Evolutionary conservation across 106 monocot species (phyloP), one percentile per base, ranked within the genome.

Genomic region (Amphibolis antarctica): DNA sequence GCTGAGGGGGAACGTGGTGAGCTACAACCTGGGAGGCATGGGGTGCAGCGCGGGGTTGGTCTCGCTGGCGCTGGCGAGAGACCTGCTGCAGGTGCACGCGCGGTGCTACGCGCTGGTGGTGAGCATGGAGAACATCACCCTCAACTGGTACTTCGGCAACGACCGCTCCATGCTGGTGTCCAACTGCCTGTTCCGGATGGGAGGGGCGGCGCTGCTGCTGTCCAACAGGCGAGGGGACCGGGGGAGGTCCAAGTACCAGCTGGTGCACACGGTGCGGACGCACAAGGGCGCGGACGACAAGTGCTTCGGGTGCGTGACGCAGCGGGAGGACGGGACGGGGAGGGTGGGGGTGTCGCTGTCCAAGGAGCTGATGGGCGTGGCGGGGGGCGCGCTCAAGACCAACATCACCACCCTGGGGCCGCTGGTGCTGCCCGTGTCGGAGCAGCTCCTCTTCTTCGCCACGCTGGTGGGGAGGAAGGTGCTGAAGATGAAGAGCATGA

Each of bases 101-200:
- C 63, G 64, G 53, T 63, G 63, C n/a, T 71, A 71, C 30, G 71
- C 71, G 28, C 51, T 71, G 22, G 42, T 71, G n/a, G 63, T 71
- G 28, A 71, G 71, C 71, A 71, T 63, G 62, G 71, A 71, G 62
- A 71, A 71, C 63, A 71, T 71, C 53, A 71, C 71, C 28, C 19
- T 71, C 20, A 71, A 71, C 43, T 71, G 71, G 71, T 71, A 71
- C 63, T 71, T 71, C 44, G 71, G 71, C 53, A 71, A 71, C 61
- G 54, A 71, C 23, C 62, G 71, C 1, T 63, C 71, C 4, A 71
- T 71, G 71, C 71, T 71, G 3, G 71, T 71, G 20, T 71, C 71
- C 4, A 71, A 71, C 44, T 71, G 71, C 63, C 26, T 71, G 49
- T 71, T 71, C 53, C 62, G 71, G 17, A 71, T 71, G 71, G 71